Conservation (phyloP, 192 early-diverging fungal species). For the Dispira parvispora region DNA sequence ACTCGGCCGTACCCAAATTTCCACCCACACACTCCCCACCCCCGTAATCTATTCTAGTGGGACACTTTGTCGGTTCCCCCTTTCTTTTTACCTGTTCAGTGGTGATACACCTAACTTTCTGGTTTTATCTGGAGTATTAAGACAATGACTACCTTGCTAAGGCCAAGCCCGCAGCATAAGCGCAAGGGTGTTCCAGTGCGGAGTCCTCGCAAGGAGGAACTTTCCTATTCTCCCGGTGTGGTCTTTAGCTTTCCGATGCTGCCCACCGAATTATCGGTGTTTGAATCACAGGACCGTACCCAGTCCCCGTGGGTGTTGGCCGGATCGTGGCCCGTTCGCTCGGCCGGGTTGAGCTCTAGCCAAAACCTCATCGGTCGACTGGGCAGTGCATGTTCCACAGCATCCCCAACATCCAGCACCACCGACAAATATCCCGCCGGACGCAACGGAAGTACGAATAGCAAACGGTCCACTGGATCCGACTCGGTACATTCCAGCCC, state of each 20-base stretch:
- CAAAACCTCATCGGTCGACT: slow-evolving; percentile 3
- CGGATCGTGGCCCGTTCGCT: slow-evolving; percentile 1
- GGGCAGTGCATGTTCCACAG: slow-evolving; percentile 15
- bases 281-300: background rate
- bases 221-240: slow-evolving; percentile 26
- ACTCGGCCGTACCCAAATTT: too few species aligned
- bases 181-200: slow-evolving; percentile 30
- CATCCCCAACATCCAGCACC: slow-evolving; percentile 4
- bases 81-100: too few species aligned
- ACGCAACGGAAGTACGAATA: slow-evolving; percentile 7
- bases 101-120: too few species aligned
- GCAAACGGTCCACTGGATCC: slow-evolving; percentile 9
- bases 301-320: slow-evolving; percentile 7
- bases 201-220: slow-evolving; percentile 29
- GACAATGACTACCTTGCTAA: too few species aligned
- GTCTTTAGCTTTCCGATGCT: slow-evolving; percentile 26
- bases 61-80: too few species aligned
- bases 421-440: slow-evolving; percentile 12
- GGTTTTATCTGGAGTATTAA: too few species aligned
- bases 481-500: slow-evolving; percentile 8
- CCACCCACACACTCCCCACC: too few species aligned
- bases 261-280: background rate
- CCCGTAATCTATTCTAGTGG: too few species aligned
- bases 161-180: too few species aligned
- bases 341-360: background rate